Base-by-base conservation (phyloP, 2,329 filamentous ascomycete species). In the Seiridium unicorne region DNA sequence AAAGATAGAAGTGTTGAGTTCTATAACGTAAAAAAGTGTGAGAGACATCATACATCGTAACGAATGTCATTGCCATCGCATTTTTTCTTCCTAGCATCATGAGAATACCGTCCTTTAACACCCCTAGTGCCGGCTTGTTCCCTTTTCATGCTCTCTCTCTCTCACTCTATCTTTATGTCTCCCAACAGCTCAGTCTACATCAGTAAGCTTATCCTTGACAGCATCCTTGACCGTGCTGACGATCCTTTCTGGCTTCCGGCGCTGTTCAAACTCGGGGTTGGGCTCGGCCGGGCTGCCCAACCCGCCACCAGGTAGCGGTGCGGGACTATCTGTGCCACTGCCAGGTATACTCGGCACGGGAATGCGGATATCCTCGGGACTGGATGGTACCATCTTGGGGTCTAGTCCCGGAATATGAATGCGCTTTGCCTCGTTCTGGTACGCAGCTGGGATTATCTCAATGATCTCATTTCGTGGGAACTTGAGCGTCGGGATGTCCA, bases 391-490 rank as follows among this genome's bases (percentile, higher is more conserved):
- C 56, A 93, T 87, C 55, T 84, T 82, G 10, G 84, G 81, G 61
- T 87, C 82, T 34, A 87, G 74, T 3, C 83, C 84, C 4, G 91
- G 90, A 63, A 99, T 96, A 68, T 90, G 88, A 68, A 99, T 93
- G 60, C 93, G 88, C 74, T 92, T 95, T 26, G 94, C 92, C 74
- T 95, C 90, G 72, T 99, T 99, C 78, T 97, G 95, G 77, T 99
- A 99, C 38, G 92, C 94, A 18, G 94, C 93, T 3, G 95, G 96
- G 61, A 98, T 96, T 72, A 99, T 97, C 81, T 99, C 95, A 66
- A 99, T 97, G 71, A 99, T 98, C 73, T 99, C 93, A 72, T 99
- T 90, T 48, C 95, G 90, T 3, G 95, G 95, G 70, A 99, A 99
- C 66, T 92, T 91, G 63, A 99, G 85, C 67, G 89, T 90, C 3